Conservation (phyloP, 192 early-diverging fungal genomes). For the Jimgerdemannia flammicorona region DNA sequence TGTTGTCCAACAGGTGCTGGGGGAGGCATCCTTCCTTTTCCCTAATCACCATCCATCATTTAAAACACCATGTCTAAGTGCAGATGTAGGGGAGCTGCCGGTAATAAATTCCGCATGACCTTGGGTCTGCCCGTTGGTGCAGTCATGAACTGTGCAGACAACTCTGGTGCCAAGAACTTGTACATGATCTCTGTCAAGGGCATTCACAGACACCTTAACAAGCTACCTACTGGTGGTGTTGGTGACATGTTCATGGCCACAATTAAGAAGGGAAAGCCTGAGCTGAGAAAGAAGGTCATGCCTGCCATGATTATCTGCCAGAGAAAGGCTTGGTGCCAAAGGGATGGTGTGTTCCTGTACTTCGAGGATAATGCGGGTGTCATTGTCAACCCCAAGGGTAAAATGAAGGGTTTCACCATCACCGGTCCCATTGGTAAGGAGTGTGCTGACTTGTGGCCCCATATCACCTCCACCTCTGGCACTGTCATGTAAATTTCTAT, state of each 20-base stretch:
- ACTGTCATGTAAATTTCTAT: constrained; percentile 46
- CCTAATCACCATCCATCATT: too few relatives aligned
- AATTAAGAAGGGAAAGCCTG: constrained; percentile 99
- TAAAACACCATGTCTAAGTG: too few relatives aligned
- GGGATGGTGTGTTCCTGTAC: constrained; percentile 99
- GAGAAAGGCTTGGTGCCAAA: constrained; percentile 98
- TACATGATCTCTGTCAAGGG: constrained; percentile 98
- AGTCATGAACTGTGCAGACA: constrained; percentile 99
- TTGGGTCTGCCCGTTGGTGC: constrained; percentile 91
- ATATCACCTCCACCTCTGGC: constrained; percentile 91
- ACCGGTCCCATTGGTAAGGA: constrained; percentile 99
- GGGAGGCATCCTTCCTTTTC: too few relatives aligned
- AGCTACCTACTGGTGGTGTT: constrained; percentile 95
- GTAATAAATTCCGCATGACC: constrained; percentile 99
- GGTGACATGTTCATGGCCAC: constrained; percentile 99
- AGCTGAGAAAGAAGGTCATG: constrained; percentile 99
- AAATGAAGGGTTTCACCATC: constrained; percentile 99
- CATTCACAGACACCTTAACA: constrained; percentile 93
- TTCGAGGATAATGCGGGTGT: constrained; percentile 99
- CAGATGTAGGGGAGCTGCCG: constrained; percentile 63
- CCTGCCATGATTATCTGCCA: constrained; percentile 99
- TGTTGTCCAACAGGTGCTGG: too few relatives aligned
- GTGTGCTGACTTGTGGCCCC: constrained; percentile 99
- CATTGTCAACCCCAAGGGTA: constrained; percentile 74
- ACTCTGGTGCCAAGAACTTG: constrained; percentile 99